A percentile compares a stretch with the other conserved stretches of the same genome.
Conservation (phyloP, 495 filamentous ascomycete genomes). For the Bacidia rubella region DNA sequence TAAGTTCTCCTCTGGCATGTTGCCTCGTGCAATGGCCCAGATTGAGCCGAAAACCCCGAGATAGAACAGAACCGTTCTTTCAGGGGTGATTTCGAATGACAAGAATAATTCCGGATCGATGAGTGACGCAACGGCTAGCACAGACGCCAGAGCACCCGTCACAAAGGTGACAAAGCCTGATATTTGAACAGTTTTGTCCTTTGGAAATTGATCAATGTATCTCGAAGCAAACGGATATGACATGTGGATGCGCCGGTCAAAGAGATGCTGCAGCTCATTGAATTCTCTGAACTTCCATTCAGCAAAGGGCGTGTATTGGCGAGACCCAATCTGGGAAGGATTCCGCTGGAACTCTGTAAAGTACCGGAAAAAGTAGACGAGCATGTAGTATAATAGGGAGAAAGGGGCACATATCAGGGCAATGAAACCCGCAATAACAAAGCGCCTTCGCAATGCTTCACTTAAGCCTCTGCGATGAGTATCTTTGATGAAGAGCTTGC, state of each 20-base stretch:
- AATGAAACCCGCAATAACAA: conserved; percentile 69
- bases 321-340: conserved; percentile 65
- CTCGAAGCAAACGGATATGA: conserved; percentile 84
- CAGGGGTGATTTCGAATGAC: conserved; percentile 75
- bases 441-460: conserved; percentile 57
- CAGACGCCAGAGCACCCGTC: conserved; percentile 68
- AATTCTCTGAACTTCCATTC: conserved; percentile 99
- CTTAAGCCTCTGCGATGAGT: conserved; percentile 68
- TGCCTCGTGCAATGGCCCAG: conserved; percentile 66
- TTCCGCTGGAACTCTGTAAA: conserved; percentile 94
- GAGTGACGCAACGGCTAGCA: conserved; percentile 66
- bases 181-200: conserved; percentile 75
- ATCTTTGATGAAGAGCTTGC: conserved; percentile 69
- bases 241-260: conserved; percentile 79
- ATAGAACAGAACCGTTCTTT: conserved; percentile 75
- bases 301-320: conserved; percentile 83
- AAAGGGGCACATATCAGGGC: conserved; percentile 78
- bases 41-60: conserved; percentile 58
- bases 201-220: conserved; percentile 93
- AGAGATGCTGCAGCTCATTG: conserved; percentile 89
- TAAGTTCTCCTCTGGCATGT: conserved; percentile 70
- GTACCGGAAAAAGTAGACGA: conserved; percentile 83
- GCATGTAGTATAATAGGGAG: conserved; percentile 63
- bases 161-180: conserved; percentile 78
- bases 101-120: conserved; percentile 84